Evolutionary conservation across 2,329 filamentous ascomycete species (phyloP), one percentile per base, ranked within the genome.

Genomic region (Colletotrichum sublineola): DNA sequence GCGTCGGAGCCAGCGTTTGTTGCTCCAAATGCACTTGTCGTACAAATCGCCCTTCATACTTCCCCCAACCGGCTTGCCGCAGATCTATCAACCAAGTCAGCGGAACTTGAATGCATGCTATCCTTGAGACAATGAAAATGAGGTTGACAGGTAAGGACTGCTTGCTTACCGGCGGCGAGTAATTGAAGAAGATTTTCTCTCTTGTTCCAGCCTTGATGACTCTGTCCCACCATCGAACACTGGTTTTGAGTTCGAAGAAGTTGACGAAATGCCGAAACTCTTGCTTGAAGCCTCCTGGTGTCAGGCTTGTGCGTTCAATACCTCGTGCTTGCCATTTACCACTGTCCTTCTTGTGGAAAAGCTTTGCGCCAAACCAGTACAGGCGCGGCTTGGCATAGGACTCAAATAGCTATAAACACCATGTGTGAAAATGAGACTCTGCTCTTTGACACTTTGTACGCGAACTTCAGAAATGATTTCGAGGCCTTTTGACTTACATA

Each of bases 391-490:
- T 81, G 14, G 86, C 82, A 72, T 89, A 85, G 6, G 91, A 92
- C 79, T 94, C 89, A 82, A 90, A 93, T 63, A 95, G 84, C 91
- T 94, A 74, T 5, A 8, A n/a, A 67, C 18, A 42, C 7, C 15
- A 33, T 11, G 20, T 4, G 18, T 36, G 15, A 52, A 3, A 52
- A 58, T 48, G 42, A 40, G 40, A 31, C 5, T 18, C n/a, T 20
- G 24, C 15, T 63, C 33, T 24, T 20, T 20, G 44, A 60, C 14
- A 14, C 3, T 1, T 8, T 20, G 6, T n/a, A 15, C 5, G 8
- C n/a, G 31, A 29, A 52, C 29, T 18, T 11, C 53, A 44, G 36
- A 2, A 4, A 44, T 0, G 20, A 5, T 2, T 14, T 14, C 44
- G 20, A 33, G n/a, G 29, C 61, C 71, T 14, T 36, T 24, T 42